Evolutionary conservation across 2,329 filamentous ascomycete genomes (phyloP), one percentile per base, ranked within the genome.

Genomic region (Cyclaneusma minus): DNA sequence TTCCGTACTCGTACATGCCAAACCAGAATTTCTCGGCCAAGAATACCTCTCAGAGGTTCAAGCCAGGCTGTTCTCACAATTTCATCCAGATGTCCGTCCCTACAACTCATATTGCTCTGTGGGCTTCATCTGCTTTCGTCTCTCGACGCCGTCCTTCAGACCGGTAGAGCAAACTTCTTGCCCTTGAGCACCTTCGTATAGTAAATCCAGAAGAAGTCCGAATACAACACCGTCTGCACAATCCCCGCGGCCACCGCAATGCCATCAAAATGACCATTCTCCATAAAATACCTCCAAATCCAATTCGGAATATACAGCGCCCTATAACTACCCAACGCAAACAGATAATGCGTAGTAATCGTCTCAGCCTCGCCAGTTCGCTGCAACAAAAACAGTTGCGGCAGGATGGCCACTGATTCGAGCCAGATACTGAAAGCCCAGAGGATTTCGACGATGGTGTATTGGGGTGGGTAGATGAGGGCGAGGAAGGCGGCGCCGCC

Each of bases 391-490:
- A 98, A 95, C 28, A 98, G 68, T 59, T 98, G 89, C 2, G 89
- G 89, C 33, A 98, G 67, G 42, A 98, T 98, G 27, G 89, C 89
- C 11, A 98, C 89, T 4, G 80, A 77, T 59, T 98, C 89, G 16
- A 98, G 69, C 89, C 89, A 98, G 52, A 98, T 94, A 28, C 80
- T 91, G 54, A 95, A 98, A 13, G 89, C 79, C 89, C 89, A 98
- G 25, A 91, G 64, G 35, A 98, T 83, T 69, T 94, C 87, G 15
- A 71, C 68, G 18, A 77, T 41, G 4, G 68, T 78, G 57, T 92
- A 98, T 45, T 75, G 66, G 58, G 87, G 85, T 2, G 89, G 85
- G 42, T 91, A 79, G 15, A 94, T 44, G 30, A 95, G 44, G 22
- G 78, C 87, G 27, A 95, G 60, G 13, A 85, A 59, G 9, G 74